A percentile compares a stretch with the other conserved stretches of the same genome.
phyloP scores from a whole-genome alignment of 208 protist genomes.

The Acanthamoeba healyi region DNA sequence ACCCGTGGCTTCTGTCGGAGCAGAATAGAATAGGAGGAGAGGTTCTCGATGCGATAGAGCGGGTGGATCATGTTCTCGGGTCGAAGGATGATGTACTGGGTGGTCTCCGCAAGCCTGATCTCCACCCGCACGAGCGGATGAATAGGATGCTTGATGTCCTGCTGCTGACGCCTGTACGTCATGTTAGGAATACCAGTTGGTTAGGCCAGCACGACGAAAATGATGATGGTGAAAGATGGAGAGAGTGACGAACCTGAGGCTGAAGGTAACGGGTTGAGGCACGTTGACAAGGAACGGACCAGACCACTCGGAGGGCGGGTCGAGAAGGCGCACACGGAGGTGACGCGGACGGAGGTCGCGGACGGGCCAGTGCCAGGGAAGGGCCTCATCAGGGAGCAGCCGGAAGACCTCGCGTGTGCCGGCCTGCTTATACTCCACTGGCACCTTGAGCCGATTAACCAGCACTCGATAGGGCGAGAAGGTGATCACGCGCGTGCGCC shows the following conservation, averaged over 20 bases:
- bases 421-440: conserved; percentile 5
- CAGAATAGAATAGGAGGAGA: neutral
- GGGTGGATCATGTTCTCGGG: conserved; percentile 21
- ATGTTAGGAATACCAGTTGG: neutral
- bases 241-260: neutral
- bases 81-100: conserved; percentile 2
- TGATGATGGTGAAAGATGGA: neutral
- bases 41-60: conserved; percentile 54
- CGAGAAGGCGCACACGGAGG: neutral
- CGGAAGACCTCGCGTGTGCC: neutral
- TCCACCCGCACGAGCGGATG: conserved; percentile 11
- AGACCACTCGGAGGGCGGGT: conserved; percentile 4
- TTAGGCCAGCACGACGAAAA: neutral
- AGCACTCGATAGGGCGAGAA: conserved; percentile 12
- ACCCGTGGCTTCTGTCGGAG: conserved; percentile 12
- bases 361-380: conserved; percentile 25
- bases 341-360: neutral
- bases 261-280: neutral
- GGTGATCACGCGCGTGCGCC: conserved; percentile 27
- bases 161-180: neutral
- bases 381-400: neutral
- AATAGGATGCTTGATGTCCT: neutral
- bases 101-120: neutral
- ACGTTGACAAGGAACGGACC: conserved; percentile 17
- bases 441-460: neutral